A percentile compares a stretch with the other conserved stretches of the same genome.
These are phyloP conservation scores for Trematosphaeria pertusa DNA, from an alignment of 2,329 filamentous ascomycete species.

Conservation along the genomic window DNA sequence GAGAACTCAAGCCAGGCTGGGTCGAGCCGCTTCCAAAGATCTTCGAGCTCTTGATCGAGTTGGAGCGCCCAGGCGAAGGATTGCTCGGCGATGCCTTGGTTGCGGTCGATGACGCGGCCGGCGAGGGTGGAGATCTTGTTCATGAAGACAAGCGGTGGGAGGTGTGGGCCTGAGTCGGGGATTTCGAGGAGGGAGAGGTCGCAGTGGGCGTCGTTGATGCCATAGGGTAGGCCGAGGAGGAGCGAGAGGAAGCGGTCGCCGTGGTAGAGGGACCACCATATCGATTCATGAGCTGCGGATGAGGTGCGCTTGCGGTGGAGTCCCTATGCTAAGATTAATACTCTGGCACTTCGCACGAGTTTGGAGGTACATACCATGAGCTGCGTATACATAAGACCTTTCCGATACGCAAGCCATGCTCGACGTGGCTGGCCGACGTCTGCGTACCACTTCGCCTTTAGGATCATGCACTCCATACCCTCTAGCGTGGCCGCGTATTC, in stretches of 20 bases:
- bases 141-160: slow-evolving; percentile 42
- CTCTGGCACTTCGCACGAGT: too few relatives aligned
- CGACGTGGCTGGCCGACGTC: slow-evolving; percentile 63
- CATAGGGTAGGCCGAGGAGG: slow-evolving; percentile 61
- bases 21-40: slow-evolving; percentile 46
- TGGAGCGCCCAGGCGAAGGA: slow-evolving; percentile 49
- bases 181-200: slow-evolving; percentile 39
- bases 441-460: slow-evolving; percentile 61
- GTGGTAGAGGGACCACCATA: slow-evolving; percentile 51
- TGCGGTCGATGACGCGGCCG: slow-evolving; percentile 54
- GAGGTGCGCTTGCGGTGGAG: slow-evolving; percentile 47
- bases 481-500: slow-evolving; percentile 59
- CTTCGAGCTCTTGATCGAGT: slow-evolving; percentile 53
- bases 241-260: slow-evolving; percentile 60
- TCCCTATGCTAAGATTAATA: too few relatives aligned
- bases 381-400: slow-evolving; percentile 60
- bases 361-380: slow-evolving; percentile 59
- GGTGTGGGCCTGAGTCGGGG: slow-evolving; percentile 25
- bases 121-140: slow-evolving; percentile 48
- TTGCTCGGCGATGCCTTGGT: slow-evolving; percentile 45
- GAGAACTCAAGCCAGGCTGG: slow-evolving; percentile 49
- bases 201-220: slow-evolving; percentile 49
- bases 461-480: slow-evolving; percentile 60
- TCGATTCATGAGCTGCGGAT: slow-evolving; percentile 43
- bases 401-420: slow-evolving; percentile 60